phyloP scores from a whole-genome alignment of 768 basidiomycete genomes.

The Collybia sordida region DNA sequence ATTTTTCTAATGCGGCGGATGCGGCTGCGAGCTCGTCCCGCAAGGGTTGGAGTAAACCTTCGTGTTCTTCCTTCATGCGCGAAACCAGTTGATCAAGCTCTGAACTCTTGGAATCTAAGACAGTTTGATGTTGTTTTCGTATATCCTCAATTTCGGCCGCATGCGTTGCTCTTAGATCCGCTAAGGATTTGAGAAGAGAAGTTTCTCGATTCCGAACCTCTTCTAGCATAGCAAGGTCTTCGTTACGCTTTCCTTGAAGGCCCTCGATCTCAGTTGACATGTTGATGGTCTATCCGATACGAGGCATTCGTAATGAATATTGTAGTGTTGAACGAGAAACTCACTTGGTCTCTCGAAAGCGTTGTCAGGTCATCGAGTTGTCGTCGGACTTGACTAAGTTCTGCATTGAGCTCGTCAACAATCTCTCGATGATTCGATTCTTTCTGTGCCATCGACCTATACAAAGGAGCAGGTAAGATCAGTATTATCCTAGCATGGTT shows the following conservation, averaged over 20 bases:
- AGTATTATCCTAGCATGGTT: slow-evolving; percentile 1
- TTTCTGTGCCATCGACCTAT: slow-evolving; percentile 95
- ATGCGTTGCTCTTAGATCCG: slow-evolving; percentile 23
- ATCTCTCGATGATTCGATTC: slow-evolving; percentile 86
- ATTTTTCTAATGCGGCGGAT: slow-evolving; percentile 40
- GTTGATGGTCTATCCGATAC: slow-evolving; percentile 60
- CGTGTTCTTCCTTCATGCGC: slow-evolving; percentile 51
- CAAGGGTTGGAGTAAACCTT: slow-evolving; percentile 33
- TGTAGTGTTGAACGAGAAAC: slow-evolving; percentile 11
- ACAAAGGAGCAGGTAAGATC: slow-evolving; percentile 10
- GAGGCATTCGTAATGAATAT: neutral
- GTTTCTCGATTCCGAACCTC: slow-evolving; percentile 56
- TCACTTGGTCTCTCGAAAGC: slow-evolving; percentile 83
- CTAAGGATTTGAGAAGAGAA: slow-evolving; percentile 44
- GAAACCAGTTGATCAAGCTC: slow-evolving; percentile 44
- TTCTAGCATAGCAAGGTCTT: slow-evolving; percentile 52
- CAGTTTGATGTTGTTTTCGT: slow-evolving; percentile 29
- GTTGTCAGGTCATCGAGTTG: slow-evolving; percentile 82
- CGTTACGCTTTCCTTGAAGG: slow-evolving; percentile 60
- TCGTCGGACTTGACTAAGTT: slow-evolving; percentile 68
- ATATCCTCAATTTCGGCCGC: slow-evolving; percentile 46
- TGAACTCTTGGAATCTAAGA: slow-evolving; percentile 20
- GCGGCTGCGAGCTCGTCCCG: slow-evolving; percentile 45
- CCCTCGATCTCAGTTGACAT: slow-evolving; percentile 87
- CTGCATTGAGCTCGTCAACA: slow-evolving; percentile 68